These are phyloP conservation scores for Medicago ruthenica DNA, from an alignment of 306 rosid genomes.

Conservation along the genomic window DNA sequence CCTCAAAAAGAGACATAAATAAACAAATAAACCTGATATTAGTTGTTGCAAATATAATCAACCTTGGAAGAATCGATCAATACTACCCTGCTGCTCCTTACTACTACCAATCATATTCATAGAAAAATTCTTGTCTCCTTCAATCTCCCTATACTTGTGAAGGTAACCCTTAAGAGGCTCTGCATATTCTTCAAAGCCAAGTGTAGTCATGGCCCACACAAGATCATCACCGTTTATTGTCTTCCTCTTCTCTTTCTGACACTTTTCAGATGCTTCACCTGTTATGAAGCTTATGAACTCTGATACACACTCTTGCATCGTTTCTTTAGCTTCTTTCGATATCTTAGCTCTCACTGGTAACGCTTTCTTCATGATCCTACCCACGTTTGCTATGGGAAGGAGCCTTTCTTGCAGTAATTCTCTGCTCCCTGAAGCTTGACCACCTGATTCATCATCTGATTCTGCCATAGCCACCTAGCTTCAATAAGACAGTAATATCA, in stretches of 20 bases:
- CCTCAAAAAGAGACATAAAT: not conserved
- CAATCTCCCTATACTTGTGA: conserved; percentile 61
- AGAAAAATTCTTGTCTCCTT: conserved; percentile 53
- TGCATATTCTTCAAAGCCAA: conserved; percentile 63
- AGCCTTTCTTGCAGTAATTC: conserved; percentile 57
- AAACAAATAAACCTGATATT: not conserved
- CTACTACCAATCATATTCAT: not conserved
- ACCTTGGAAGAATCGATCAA: not conserved
- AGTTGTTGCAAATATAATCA: not conserved
- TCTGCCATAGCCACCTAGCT: conserved; percentile 50
- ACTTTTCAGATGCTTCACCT: conserved; percentile 66
- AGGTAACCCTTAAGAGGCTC: conserved; percentile 65
- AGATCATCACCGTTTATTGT: conserved; percentile 71
- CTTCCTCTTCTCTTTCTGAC: conserved; percentile 65
- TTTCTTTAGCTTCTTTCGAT: conserved; percentile 65
- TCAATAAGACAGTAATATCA: too few relatives aligned
- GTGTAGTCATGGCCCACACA: conserved; percentile 69
- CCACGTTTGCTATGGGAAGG: conserved; percentile 67
- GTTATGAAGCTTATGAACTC: conserved; percentile 73
- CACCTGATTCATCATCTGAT: conserved; percentile 68
- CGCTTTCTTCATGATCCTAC: conserved; percentile 70
- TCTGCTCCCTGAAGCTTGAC: conserved; percentile 47
- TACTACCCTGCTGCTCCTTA: not conserved
- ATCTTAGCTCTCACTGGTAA: conserved; percentile 66
- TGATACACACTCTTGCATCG: conserved; percentile 70